Evolutionary conservation across 345 rosid species (phyloP), one percentile per base, ranked within the genome.

Genomic region (Euphorbia lathyris): DNA sequence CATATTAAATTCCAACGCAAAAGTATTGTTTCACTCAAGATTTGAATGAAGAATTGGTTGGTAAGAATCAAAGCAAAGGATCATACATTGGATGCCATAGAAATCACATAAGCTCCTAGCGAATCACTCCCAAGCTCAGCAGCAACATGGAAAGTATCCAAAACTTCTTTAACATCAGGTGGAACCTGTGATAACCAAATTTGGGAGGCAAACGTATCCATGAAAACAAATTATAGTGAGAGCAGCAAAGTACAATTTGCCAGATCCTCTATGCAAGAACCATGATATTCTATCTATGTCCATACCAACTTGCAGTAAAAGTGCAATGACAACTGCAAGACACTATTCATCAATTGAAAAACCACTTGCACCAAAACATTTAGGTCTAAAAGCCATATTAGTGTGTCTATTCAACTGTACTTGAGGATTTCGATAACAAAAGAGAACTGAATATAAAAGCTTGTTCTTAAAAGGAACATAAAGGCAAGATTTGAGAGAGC

Each of bases 71-170:
- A 68, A 51, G 50, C 69, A 60, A 58, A 34, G 34, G 67, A 42
- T 63, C 77, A 68, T 87, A 93, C 98, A 83, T 94, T 86, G 77
- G 97, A 95, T 77, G 99, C 97, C 99, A 95, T 92, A 43, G 99
- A 95, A 68, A 95, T 95, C 74, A 95, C 93, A 75, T 95, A 95
- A 72, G 99, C 97, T 72, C 99, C 99, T 77, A 95, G 96, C 25
- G 92, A 88, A 74, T 92, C 96, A 72, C 86, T 88, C 72, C 98
- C 97, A 58, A 88, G 85, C 81, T 94, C 98, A 62, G 98, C 97
- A 77, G 96, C 97, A 40, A 91, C 96, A 23, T 82, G 93, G 73
- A 92, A 95, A 53, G 97, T 88, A 74, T 95, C 93, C 77, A 92
- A 71, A 53, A 90, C 91, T 88, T 95, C 96, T 84, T 84, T 81